Conservation (phyloP, 768 basidiomycete species). For the Kondoa subrosea region DNA sequence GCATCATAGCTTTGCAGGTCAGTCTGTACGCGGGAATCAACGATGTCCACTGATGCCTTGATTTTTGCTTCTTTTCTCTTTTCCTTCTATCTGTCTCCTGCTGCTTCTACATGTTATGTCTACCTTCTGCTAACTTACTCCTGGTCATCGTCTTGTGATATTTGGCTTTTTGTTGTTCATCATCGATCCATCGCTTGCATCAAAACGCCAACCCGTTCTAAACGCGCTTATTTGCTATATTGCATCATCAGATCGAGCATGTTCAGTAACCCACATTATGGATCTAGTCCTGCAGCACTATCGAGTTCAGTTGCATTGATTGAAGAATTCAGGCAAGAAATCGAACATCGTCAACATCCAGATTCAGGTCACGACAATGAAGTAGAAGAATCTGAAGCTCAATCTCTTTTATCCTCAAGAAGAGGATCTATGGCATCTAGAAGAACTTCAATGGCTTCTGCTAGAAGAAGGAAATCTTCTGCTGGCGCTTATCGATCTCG, state of each 20-base stretch:
- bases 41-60: no score
- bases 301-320: background rate
- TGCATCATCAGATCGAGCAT: background rate
- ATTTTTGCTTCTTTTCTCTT: background rate
- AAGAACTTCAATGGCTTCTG: background rate
- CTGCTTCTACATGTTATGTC: background rate
- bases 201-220: no score
- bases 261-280: background rate
- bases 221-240: no score
- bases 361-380: background rate
- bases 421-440: background rate
- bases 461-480: background rate
- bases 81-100: background rate
- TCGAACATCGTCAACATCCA: background rate
- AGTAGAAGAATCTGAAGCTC: background rate
- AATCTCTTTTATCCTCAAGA: background rate
- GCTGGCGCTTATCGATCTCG: background rate
- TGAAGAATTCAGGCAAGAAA: background rate
- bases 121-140: background rate
- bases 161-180: no score
- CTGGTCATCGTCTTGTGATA: no score
- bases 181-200: no score
- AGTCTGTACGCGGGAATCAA: no score
- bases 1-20: background rate
- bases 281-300: background rate